A percentile compares a stretch with the other conserved stretches of the same genome.
Conservation (phyloP, 495 filamentous ascomycete species). For the Xylaria sp. region DNA sequence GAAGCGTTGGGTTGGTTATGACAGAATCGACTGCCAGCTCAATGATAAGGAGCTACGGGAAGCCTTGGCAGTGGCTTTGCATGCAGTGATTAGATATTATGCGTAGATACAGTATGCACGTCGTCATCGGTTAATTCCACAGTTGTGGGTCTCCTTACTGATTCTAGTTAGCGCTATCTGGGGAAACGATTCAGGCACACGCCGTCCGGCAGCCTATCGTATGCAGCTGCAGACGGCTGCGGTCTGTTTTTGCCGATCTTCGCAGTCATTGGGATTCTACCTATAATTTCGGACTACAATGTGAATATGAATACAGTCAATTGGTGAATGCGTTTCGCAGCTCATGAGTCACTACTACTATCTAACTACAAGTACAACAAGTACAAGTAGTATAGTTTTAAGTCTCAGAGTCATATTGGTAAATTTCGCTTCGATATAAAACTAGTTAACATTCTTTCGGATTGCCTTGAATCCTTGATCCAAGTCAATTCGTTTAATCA, state of each 20-base stretch:
- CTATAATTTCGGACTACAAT: too few species aligned
- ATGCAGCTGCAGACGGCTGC: neutral
- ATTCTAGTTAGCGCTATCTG: conserved; percentile 4
- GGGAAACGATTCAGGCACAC: conserved; percentile 15
- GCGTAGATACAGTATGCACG: too few species aligned
- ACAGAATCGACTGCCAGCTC: neutral
- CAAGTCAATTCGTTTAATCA: neutral
- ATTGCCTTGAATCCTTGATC: neutral
- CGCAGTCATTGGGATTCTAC: conserved; percentile 11
- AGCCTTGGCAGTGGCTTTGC: neutral
- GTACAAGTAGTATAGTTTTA: neutral
- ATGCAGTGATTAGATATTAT: neutral
- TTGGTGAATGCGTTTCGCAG: neutral
- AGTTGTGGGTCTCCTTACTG: conserved; percentile 10
- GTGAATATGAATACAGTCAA: too few species aligned
- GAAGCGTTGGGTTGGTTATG: neutral
- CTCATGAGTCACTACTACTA: conserved; percentile 21
- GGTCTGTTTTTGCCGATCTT: conserved; percentile 10
- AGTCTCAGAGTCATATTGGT: neutral
- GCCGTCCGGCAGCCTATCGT: neutral
- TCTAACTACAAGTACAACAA: neutral
- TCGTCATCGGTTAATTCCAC: conserved; percentile 15
- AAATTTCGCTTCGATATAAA: neutral
- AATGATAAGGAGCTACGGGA: neutral
- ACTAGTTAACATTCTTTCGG: neutral